Evolutionary conservation across 1,139 yeast genomes (phyloP), one percentile per base, ranked within the genome.

Genomic region (Yamadazyma triangularis): DNA sequence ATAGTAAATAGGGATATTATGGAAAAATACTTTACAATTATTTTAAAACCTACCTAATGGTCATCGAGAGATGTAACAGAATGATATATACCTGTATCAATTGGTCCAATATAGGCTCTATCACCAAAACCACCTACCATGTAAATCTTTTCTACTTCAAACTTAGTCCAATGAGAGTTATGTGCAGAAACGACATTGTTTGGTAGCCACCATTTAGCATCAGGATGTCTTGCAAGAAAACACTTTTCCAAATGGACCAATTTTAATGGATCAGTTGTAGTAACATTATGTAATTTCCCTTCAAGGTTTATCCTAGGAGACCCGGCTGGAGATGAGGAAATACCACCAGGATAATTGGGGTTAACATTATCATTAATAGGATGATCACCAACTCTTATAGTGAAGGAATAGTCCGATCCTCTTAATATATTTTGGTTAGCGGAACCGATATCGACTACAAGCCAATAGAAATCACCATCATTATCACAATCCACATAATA

Each of bases 101-200:
- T 69, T 18, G 68, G 60, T 4, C 93, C 94, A 43, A 83, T 82
- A 51, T 69, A 84, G 7, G 88, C 85, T 32, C 77, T 64, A 45
- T 79, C 85, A 24, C 94, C 94, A 54, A 82, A 84, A 0, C 93
- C 93, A 19, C 94, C 94, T 32, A 83, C 64, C 47, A 79, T 70
- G 56, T 79, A 79, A 13, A 79, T 67, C 4, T 67, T 69, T 2
- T 73, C 72, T 8, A 83, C 82, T 15, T 62, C 58, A 39, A 84
- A 73, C 45, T 76, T 77, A 30, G 66, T 69, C 83, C 87, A 84
- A 31, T 64, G 68, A 62, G 30, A 58, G 50, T 51, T 80, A 87
- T 25, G 83, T 69, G 20, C 8, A n/a, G 66, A 48, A 11, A 60
- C 45, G n/a, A 64, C 59, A 31, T 64, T 64, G 13, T 77, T 77